Conservation (phyloP, 176 grass and related monocot species). For the Eragrostis curvula region DNA sequence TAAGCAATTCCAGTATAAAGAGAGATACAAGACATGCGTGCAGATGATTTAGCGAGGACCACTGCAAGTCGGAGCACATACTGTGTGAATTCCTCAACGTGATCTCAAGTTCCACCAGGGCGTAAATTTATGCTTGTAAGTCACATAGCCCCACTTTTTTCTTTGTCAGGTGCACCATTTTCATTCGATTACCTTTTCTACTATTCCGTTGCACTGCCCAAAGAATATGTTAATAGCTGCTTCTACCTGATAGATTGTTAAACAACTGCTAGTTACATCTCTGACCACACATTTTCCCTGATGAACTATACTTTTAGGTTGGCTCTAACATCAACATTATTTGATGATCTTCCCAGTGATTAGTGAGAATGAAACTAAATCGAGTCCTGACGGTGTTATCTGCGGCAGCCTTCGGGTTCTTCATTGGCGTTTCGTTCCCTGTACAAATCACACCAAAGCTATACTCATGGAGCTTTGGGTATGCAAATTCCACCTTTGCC, state of each 20-base stretch:
- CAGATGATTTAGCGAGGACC: neutral
- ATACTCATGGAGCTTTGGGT: neutral
- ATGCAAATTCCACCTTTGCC: neutral
- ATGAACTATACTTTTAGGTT: neutral
- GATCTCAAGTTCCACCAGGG: neutral
- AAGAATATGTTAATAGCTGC: neutral
- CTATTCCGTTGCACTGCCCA: too few species aligned
- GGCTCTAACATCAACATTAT: neutral
- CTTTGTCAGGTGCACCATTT: neutral
- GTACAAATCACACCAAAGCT: constrained; percentile 1
- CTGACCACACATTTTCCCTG: neutral
- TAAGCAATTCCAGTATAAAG: neutral
- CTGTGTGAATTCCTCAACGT: neutral
- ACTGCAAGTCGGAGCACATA: neutral
- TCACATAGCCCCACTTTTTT: neutral
- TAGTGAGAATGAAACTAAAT: neutral
- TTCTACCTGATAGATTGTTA: neutral
- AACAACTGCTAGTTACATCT: neutral
- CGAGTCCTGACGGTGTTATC: neutral
- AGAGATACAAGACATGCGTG: neutral
- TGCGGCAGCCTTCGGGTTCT: neutral
- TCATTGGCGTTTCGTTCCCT: constrained; percentile 3
- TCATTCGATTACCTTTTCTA: neutral
- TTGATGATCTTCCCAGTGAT: too few species aligned
- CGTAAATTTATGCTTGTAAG: neutral